Evolutionary conservation across 2,329 filamentous ascomycete genomes (phyloP).

Genomic region (Akanthomyces muscarius): DNA sequence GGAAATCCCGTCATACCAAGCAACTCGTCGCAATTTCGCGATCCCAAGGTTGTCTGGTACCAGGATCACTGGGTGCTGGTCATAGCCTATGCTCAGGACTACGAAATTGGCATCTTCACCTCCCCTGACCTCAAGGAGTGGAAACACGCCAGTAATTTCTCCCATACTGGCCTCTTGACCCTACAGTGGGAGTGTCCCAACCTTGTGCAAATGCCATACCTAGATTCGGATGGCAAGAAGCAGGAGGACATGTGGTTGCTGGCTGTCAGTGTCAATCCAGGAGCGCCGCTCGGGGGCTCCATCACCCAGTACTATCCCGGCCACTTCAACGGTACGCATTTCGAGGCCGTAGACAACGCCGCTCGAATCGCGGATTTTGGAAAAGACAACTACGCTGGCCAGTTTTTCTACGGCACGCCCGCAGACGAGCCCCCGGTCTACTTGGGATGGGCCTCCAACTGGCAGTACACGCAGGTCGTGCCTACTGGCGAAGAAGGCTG

Average conservation of each 20-base stretch:
- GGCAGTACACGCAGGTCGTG: constrained; percentile 30
- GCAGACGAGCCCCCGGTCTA: constrained; percentile 28
- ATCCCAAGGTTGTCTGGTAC: constrained; percentile 62
- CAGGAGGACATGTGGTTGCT: constrained; percentile 38
- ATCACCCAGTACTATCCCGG: constrained; percentile 55
- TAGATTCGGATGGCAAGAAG: constrained; percentile 32
- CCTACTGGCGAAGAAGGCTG: constrained; percentile 31
- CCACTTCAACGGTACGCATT: constrained; percentile 62
- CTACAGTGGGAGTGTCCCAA: constrained; percentile 63
- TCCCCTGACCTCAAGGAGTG: constrained; percentile 56
- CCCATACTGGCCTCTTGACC: constrained; percentile 47
- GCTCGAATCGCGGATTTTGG: constrained; percentile 32
- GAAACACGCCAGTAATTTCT: constrained; percentile 51
- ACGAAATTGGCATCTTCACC: constrained; percentile 57
- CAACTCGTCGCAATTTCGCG: constrained; percentile 55
- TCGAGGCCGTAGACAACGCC: constrained; percentile 32
- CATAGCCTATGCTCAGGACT: constrained; percentile 48
- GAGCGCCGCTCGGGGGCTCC: constrained; percentile 53
- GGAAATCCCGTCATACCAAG: constrained; percentile 58
- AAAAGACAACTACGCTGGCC: constrained; percentile 35
- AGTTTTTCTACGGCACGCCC: constrained; percentile 30
- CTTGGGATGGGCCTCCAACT: constrained; percentile 35
- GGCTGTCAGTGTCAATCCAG: constrained; percentile 52
- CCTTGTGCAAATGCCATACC: constrained; percentile 49
- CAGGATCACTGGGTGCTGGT: constrained; percentile 55